Evolutionary conservation across 176 grass and related monocot species (phyloP).

Genomic region (Aegilops tauschii): DNA sequence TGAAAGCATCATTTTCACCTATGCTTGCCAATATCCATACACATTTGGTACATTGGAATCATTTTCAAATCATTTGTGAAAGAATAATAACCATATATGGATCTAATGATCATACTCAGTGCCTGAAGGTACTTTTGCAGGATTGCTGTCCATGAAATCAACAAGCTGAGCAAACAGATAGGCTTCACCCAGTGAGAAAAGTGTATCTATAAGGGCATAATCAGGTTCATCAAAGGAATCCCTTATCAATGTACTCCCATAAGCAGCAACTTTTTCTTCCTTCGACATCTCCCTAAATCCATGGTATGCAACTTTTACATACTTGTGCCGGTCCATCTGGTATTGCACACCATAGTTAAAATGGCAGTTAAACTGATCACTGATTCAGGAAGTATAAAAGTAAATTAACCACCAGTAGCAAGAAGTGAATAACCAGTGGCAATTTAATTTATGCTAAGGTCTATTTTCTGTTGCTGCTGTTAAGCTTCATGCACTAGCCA

Average conservation of each 20-base stretch:
- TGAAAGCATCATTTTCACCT: background rate
- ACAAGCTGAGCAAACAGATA: conserved; percentile 98
- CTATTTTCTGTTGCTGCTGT: background rate
- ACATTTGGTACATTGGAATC: background rate
- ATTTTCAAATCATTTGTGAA: conserved; percentile 9
- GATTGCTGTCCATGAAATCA: conserved; percentile 91
- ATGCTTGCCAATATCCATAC: conserved; percentile 14
- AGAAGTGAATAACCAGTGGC: background rate
- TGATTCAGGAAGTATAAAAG: background rate
- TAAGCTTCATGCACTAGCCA: no score
- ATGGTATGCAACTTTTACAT: conserved; percentile 99
- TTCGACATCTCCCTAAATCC: conserved; percentile 92
- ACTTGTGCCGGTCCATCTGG: conserved; percentile 99
- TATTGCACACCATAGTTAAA: conserved; percentile 38
- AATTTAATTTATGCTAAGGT: conserved; percentile 6
- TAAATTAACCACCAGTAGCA: background rate
- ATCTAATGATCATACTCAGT: conserved; percentile 66
- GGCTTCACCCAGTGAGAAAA: conserved; percentile 95
- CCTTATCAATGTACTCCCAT: conserved; percentile 86
- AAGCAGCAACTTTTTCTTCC: conserved; percentile 88
- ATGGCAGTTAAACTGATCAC: conserved; percentile 16
- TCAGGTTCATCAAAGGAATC: conserved; percentile 99
- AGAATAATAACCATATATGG: conserved; percentile 17
- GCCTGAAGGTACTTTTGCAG: conserved; percentile 82
- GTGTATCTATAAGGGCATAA: conserved; percentile 93